A percentile compares a stretch with the other conserved stretches of the same genome.
These are phyloP conservation scores for Bacterosira constricta DNA, from an alignment of 108 stramenopile species.

Conservation along the genomic window DNA sequence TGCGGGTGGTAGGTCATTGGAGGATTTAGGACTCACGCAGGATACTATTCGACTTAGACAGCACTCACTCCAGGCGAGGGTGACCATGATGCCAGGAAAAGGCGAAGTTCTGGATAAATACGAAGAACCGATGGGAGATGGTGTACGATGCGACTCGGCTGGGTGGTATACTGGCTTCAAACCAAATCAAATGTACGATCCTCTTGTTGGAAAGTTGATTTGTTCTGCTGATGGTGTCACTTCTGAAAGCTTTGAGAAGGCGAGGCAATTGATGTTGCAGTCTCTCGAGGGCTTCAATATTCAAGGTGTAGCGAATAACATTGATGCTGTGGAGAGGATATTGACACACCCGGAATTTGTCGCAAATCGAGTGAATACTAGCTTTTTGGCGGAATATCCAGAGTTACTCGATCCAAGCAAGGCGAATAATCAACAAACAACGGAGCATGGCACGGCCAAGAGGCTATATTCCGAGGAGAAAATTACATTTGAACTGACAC, in stretches of 20 bases:
- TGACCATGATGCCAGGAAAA: conserved; percentile 76
- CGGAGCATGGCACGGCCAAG: conserved; percentile 34
- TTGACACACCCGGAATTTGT: conserved; percentile 69
- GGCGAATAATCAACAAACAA: conserved; percentile 12
- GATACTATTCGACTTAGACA: conserved; percentile 51
- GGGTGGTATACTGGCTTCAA: conserved; percentile 55
- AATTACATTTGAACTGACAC: conserved; percentile 55
- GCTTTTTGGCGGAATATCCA: conserved; percentile 64
- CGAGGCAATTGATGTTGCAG: conserved; percentile 50
- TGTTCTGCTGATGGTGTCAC: conserved; percentile 75
- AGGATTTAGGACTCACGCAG: conserved; percentile 56
- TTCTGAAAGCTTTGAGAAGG: conserved; percentile 45
- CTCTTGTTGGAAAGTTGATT: conserved; percentile 82
- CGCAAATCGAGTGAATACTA: conserved; percentile 57
- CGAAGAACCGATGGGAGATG: conserved; percentile 60
- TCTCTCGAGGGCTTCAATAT: conserved; percentile 72
- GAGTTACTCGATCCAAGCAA: conserved; percentile 41
- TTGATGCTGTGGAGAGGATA: conserved; percentile 60
- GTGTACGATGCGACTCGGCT: conserved; percentile 66
- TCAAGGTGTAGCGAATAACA: conserved; percentile 71
- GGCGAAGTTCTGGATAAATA: conserved; percentile 64
- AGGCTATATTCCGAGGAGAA: conserved; percentile 36
- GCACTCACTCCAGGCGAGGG: conserved; percentile 76
- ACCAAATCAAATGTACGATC: conserved; percentile 81
- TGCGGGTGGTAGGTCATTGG: conserved; percentile 73